These are phyloP conservation scores for Zoysia japonica DNA, from an alignment of 176 grass and related monocot species.

Conservation along the genomic window DNA sequence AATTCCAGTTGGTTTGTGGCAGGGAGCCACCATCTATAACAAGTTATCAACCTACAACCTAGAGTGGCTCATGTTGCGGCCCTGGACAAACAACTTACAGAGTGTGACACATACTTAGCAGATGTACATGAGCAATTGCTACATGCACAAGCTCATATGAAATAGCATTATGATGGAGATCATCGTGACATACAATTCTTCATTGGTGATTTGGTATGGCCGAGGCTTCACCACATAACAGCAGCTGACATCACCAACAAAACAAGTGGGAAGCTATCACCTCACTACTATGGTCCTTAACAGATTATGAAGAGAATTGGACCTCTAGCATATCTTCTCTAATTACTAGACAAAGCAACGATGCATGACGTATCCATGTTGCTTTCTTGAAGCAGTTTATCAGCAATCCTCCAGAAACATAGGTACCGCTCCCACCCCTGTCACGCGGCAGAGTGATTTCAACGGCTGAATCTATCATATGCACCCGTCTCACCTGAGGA, in stretches of 20 bases:
- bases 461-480: no score
- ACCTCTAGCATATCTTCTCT: not conserved
- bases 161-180: not conserved
- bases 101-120: not conserved
- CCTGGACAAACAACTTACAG: not conserved
- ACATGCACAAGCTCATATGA: not conserved
- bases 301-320: not conserved
- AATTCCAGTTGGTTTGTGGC: not conserved
- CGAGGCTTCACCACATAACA: not conserved
- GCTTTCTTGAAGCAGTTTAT: no score
- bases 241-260: no score
- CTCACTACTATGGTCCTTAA: not conserved
- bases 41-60: not conserved
- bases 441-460: no score
- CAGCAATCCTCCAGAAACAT: no score
- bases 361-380: no score
- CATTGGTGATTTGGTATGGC: not conserved
- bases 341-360: no score
- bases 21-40: not conserved
- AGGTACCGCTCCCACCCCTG: no score
- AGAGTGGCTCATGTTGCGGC: not conserved
- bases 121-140: not conserved
- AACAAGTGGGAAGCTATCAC: no score
- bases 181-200: not conserved
- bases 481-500: no score